Conservation (phyloP, 352 stramenopile species). For the Pythium sp. region DNA sequence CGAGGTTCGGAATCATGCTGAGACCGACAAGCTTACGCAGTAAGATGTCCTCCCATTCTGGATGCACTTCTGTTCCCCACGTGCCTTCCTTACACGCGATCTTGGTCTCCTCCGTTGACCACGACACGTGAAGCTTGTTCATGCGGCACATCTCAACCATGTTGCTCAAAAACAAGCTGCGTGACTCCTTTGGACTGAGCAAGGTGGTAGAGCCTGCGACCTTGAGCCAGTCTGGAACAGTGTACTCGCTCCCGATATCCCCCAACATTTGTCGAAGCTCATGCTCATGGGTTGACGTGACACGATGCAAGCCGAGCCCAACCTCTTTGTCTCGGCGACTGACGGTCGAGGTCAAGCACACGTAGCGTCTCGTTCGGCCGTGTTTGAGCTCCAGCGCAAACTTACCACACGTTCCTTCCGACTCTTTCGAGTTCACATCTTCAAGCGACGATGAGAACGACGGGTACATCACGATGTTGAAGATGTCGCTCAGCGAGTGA, state of each 20-base stretch:
- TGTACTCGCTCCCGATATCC: constrained; percentile 63
- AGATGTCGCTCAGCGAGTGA: constrained; percentile 75
- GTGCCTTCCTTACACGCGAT: constrained; percentile 86
- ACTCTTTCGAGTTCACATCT: constrained; percentile 36
- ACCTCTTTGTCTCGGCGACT: constrained; percentile 71
- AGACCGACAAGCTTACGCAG: constrained; percentile 77
- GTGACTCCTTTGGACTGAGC: constrained; percentile 70
- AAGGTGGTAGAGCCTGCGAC: constrained; percentile 72
- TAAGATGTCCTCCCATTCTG: constrained; percentile 83
- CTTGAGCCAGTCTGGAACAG: constrained; percentile 64
- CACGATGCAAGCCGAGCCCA: constrained; percentile 60
- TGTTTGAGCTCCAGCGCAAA: constrained; percentile 86
- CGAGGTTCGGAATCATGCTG: constrained; percentile 77
- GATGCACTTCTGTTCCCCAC: constrained; percentile 77
- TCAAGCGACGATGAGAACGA: constrained; percentile 63
- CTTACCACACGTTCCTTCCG: constrained; percentile 68
- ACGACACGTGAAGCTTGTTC: constrained; percentile 86
- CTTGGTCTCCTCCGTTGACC: constrained; percentile 85
- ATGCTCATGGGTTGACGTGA: constrained; percentile 53
- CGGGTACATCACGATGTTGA: constrained; percentile 87
- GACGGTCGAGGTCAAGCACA: constrained; percentile 67
- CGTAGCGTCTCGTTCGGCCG: constrained; percentile 68
- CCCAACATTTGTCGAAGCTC: constrained; percentile 68
- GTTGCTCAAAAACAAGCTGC: constrained; percentile 82
- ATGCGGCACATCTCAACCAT: constrained; percentile 88